Percentiles rank a stretch among this genome's conserved stretches.
phyloP scores from a whole-genome alignment of 164 flowering plant genomes.

The Pachysandra terminalis region DNA sequence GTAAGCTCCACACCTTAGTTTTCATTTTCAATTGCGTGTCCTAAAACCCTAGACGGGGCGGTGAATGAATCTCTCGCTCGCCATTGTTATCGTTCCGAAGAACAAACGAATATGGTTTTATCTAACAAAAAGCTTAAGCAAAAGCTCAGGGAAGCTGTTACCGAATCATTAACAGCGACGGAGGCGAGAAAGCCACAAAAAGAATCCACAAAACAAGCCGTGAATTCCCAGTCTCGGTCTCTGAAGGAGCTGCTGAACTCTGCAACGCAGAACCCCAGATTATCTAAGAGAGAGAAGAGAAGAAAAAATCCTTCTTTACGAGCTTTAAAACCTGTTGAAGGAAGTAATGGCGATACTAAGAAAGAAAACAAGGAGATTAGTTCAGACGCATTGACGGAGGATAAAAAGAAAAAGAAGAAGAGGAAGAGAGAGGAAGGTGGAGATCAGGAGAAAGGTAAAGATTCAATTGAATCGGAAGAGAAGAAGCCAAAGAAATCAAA shows the following conservation, averaged over 20 bases:
- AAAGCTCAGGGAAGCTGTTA: conserved; percentile 45
- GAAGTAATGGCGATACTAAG: conserved; percentile 11
- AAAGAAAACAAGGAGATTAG: conserved; percentile 11
- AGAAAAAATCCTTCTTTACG: conserved; percentile 27
- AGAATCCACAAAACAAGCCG: conserved; percentile 14
- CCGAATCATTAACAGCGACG: conserved; percentile 33
- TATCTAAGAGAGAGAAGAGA: conserved; percentile 70
- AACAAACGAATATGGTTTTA: conserved; percentile 49
- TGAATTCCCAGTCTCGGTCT: conserved; percentile 26
- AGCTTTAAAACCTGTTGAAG: conserved; percentile 11
- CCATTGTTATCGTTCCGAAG: not conserved
- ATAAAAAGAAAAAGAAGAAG: conserved; percentile 31
- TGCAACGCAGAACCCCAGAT: conserved; percentile 41
- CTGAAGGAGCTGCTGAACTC: conserved; percentile 38
- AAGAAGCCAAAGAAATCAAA: conserved; percentile 20
- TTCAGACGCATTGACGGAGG: conserved; percentile 12
- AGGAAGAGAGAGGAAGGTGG: conserved; percentile 26
- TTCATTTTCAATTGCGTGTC: too few relatives aligned
- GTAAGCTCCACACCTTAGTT: too few relatives aligned
- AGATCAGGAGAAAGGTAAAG: conserved; percentile 17
- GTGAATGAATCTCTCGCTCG: too few relatives aligned
- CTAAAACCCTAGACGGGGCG: too few relatives aligned
- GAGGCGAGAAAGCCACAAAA: conserved; percentile 14
- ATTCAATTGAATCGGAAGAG: conserved; percentile 9
- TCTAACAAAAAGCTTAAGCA: conserved; percentile 88